A percentile compares a stretch with the other conserved stretches of the same genome.
Evolutionary conservation across 768 basidiomycete genomes (phyloP).

Genomic region (Hydnum rufescens): DNA sequence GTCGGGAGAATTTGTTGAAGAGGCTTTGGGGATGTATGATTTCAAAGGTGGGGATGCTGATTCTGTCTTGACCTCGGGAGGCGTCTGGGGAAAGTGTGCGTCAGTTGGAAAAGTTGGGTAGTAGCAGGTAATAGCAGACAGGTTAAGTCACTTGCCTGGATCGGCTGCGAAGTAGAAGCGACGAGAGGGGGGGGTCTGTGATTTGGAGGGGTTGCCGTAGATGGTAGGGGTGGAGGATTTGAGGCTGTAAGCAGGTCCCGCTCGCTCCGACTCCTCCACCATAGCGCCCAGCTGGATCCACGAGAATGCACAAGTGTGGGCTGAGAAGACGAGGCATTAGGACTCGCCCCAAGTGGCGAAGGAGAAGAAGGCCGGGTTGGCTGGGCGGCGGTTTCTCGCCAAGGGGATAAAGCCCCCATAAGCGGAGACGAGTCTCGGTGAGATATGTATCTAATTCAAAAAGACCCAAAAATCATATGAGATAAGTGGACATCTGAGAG

Average conservation of each 20-base stretch:
- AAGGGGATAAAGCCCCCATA: constrained; percentile 50
- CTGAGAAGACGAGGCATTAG: background rate
- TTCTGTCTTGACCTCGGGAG: background rate
- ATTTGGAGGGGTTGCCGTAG: too few relatives aligned
- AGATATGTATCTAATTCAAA: constrained; percentile 43
- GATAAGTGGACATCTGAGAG: background rate
- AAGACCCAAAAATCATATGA: background rate
- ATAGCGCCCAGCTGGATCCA: constrained; percentile 54
- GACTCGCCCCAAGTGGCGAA: background rate
- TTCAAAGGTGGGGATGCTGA: background rate
- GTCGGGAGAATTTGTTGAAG: background rate
- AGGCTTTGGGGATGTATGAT: constrained; percentile 1
- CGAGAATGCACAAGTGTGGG: background rate
- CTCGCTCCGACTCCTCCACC: constrained; percentile 37
- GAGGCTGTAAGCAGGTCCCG: too few relatives aligned
- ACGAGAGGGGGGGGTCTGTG: too few relatives aligned
- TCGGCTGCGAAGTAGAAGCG: too few relatives aligned
- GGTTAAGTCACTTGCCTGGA: too few relatives aligned
- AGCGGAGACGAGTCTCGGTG: constrained; percentile 53
- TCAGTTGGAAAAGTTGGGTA: too few relatives aligned
- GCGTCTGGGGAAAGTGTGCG: too few relatives aligned
- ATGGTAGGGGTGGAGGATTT: background rate
- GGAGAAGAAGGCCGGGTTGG: background rate
- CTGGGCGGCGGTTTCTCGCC: constrained; percentile 28
- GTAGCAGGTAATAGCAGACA: too few relatives aligned